These are phyloP conservation scores for Stemphylium beticola DNA, from an alignment of 2,329 filamentous ascomycete species.

Conservation along the genomic window DNA sequence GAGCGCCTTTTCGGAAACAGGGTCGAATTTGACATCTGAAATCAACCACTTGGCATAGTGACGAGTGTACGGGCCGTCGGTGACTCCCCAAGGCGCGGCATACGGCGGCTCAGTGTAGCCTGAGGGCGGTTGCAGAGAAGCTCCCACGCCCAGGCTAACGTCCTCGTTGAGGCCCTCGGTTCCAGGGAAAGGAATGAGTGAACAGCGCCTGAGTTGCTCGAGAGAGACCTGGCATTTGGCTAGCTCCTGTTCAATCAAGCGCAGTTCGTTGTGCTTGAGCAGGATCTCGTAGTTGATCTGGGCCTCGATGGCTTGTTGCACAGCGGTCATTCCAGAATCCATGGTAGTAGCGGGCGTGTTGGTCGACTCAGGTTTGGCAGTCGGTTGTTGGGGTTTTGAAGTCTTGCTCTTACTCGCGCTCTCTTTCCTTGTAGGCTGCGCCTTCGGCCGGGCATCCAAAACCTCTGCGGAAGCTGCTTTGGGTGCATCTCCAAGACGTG, in stretches of 20 bases:
- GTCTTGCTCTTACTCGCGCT: constrained; percentile 39
- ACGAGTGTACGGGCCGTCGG: constrained; percentile 88
- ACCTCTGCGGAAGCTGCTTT: constrained; percentile 29
- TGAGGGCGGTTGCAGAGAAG: constrained; percentile 66
- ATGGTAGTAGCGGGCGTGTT: constrained; percentile 32
- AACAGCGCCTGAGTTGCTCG: constrained; percentile 90
- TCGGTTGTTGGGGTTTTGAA: constrained; percentile 28
- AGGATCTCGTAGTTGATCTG: constrained; percentile 92
- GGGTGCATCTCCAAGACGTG: constrained; percentile 23
- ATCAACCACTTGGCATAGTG: constrained; percentile 97
- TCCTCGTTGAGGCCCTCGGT: constrained; percentile 69
- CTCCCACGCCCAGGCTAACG: constrained; percentile 76
- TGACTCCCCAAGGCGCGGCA: constrained; percentile 88
- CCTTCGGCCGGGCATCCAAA: constrained; percentile 35
- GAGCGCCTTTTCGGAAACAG: constrained; percentile 48
- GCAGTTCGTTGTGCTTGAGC: constrained; percentile 91
- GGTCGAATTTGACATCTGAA: constrained; percentile 83
- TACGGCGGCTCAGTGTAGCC: constrained; percentile 73
- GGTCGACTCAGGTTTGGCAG: constrained; percentile 31
- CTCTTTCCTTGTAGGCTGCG: constrained; percentile 40
- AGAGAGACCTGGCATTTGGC: constrained; percentile 93
- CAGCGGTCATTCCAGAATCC: constrained; percentile 52
- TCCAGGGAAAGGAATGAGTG: constrained; percentile 87
- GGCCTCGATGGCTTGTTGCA: constrained; percentile 77
- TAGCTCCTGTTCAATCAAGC: constrained; percentile 92